These are phyloP conservation scores for Picea glauca DNA, from an alignment of 75 land plant species.

Conservation along the genomic window DNA sequence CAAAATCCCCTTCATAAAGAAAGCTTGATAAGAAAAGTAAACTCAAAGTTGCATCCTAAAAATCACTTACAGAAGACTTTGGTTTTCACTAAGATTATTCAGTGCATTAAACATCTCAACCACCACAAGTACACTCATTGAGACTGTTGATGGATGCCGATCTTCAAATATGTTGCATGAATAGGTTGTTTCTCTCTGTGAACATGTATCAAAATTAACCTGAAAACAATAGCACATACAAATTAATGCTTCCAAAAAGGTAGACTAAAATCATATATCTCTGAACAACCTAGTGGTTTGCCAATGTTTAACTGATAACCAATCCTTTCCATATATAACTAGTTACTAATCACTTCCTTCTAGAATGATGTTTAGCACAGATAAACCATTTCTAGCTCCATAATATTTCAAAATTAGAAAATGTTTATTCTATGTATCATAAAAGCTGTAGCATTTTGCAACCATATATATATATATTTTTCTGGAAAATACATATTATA, in stretches of 20 bases:
- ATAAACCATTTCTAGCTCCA: not conserved
- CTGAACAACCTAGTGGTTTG: not conserved
- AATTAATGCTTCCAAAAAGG: slow-evolving; percentile 2
- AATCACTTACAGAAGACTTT: slow-evolving; percentile 81
- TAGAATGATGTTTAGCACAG: not conserved
- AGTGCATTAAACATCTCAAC: slow-evolving; percentile 99
- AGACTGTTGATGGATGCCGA: slow-evolving; percentile 93
- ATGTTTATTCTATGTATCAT: not conserved
- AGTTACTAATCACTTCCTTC: not conserved
- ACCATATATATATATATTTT: no score
- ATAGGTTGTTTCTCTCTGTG: slow-evolving; percentile 65
- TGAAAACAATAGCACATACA: slow-evolving; percentile 24
- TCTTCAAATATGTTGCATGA: slow-evolving; percentile 89
- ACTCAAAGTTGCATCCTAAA: not conserved
- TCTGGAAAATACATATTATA: no score
- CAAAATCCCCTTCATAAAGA: not conserved
- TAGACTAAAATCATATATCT: not conserved
- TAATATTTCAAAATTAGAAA: not conserved
- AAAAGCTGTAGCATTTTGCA: not conserved
- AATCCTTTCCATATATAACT: not conserved
- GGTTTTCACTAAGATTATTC: slow-evolving; percentile 98
- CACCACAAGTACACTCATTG: slow-evolving; percentile 98
- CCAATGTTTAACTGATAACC: not conserved
- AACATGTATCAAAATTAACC: slow-evolving; percentile 90
- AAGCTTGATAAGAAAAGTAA: not conserved